These are phyloP conservation scores for Colletotrichum sp. DNA, from an alignment of 2,329 filamentous ascomycete species.

Conservation along the genomic window DNA sequence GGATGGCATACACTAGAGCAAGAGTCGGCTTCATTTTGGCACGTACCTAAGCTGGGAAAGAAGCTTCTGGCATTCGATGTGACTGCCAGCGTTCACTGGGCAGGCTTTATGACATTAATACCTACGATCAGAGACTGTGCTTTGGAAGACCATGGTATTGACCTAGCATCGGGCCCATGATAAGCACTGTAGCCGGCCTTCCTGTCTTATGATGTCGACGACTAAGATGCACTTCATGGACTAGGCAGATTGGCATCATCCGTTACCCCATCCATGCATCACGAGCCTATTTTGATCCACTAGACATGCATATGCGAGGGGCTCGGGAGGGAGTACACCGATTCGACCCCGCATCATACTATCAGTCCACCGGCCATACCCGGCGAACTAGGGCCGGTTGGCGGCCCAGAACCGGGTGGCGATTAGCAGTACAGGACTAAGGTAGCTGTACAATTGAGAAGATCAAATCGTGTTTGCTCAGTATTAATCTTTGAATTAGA, in stretches of 20 bases:
- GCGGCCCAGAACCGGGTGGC: background rate
- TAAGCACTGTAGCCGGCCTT: background rate
- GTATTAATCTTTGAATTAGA: background rate
- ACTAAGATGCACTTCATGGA: background rate
- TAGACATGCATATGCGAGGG: background rate
- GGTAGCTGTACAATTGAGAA: fast-evolving
- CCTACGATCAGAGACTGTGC: background rate
- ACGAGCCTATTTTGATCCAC: background rate
- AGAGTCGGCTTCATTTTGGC: background rate
- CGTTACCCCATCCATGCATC: background rate
- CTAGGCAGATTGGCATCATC: background rate
- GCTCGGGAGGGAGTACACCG: background rate
- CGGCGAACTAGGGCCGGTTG: background rate
- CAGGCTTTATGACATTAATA: background rate
- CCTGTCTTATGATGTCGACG: background rate
- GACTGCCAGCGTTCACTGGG: background rate
- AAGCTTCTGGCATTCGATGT: background rate
- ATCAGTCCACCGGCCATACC: background rate
- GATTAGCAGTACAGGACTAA: background rate
- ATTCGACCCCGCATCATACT: background rate
- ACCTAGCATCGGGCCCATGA: background rate
- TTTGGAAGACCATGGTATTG: background rate
- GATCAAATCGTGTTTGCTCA: background rate
- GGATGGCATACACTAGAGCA: background rate
- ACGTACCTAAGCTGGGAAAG: background rate